Percentiles rank a stretch among this genome's conserved stretches.
phyloP scores from a whole-genome alignment of 1,284 basidiomycete genomes.

The Moniliella sp. region DNA sequence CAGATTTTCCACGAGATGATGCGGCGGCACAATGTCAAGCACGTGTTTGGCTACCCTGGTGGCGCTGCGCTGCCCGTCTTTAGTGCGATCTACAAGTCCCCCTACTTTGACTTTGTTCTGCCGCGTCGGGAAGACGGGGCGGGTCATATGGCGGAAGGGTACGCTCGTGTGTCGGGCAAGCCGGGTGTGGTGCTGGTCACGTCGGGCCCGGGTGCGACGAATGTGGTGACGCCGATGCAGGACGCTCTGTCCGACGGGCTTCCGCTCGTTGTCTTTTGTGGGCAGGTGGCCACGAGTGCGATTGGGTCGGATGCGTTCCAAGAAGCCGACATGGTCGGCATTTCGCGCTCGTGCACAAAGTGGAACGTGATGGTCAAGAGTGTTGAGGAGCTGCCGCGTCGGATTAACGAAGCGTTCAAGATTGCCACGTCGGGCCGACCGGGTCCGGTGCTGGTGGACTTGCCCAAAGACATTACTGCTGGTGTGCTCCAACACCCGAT shows the following conservation, averaged over 20 bases:
- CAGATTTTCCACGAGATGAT: slow-evolving; percentile 99
- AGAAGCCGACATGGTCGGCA: slow-evolving; percentile 87
- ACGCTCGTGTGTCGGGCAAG: slow-evolving; percentile 87
- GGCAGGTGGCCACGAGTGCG: slow-evolving; percentile 89
- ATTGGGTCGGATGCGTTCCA: slow-evolving; percentile 97
- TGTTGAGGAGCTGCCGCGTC: slow-evolving; percentile 71
- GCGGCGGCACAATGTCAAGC: slow-evolving; percentile 82
- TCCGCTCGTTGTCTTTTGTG: slow-evolving; percentile 81
- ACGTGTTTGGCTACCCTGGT: slow-evolving; percentile 92
- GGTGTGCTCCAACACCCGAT: slow-evolving; percentile 65
- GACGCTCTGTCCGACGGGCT: slow-evolving; percentile 86
- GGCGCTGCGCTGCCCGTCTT: slow-evolving; percentile 95
- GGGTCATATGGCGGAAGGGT: slow-evolving; percentile 95
- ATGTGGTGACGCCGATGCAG: slow-evolving; percentile 92
- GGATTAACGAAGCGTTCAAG: slow-evolving; percentile 98
- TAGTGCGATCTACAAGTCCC: slow-evolving; percentile 91
- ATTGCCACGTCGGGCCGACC: slow-evolving; percentile 90
- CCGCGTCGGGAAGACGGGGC: slow-evolving; percentile 93
- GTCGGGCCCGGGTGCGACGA: slow-evolving; percentile 89
- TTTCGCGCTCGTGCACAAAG: slow-evolving; percentile 87
- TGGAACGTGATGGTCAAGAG: slow-evolving; percentile 99
- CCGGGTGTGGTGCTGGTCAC: slow-evolving; percentile 94
- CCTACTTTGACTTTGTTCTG: slow-evolving; percentile 81
- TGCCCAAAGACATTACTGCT: slow-evolving; percentile 93
- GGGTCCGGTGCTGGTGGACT: slow-evolving; percentile 85